These are phyloP conservation scores for Pseudogymnoascus sp. DNA, from an alignment of 2,329 filamentous ascomycete genomes.

Conservation along the genomic window DNA sequence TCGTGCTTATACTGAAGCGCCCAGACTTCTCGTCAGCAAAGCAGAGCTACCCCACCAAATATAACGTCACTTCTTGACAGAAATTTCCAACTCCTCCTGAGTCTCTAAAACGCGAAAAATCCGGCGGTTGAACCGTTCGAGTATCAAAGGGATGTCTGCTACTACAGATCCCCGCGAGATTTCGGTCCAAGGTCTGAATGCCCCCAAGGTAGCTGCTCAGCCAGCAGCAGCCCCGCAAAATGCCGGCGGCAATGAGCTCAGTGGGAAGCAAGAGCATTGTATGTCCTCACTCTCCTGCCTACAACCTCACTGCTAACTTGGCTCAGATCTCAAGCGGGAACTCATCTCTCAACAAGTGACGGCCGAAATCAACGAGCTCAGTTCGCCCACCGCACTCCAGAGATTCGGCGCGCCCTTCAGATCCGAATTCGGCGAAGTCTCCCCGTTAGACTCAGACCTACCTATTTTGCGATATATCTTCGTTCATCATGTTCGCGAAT, in stretches of 20 bases:
- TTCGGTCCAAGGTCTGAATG: not conserved
- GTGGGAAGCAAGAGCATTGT: constrained; percentile 98
- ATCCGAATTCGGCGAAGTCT: constrained; percentile 85
- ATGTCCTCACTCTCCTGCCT: constrained; percentile 28
- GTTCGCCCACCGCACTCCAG: constrained; percentile 87
- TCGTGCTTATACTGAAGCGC: not conserved
- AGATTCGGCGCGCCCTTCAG: constrained; percentile 93
- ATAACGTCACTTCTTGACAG: not conserved
- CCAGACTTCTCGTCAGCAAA: not conserved
- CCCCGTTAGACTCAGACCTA: constrained; percentile 86
- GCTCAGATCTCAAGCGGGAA: constrained; percentile 84
- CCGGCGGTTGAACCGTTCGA: not conserved
- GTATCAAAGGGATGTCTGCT: not conserved
- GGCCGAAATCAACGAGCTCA: constrained; percentile 85
- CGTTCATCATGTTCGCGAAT: constrained; percentile 94
- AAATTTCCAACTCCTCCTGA: not conserved
- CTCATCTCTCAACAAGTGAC: constrained; percentile 84
- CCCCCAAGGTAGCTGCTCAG: not conserved
- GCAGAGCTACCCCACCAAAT: constrained; percentile 1
- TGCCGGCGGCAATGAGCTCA: constrained; percentile 42
- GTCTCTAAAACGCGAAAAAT: not conserved
- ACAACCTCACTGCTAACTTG: not conserved
- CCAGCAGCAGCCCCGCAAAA: not conserved
- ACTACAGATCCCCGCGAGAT: not conserved
- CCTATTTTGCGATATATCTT: constrained; percentile 95